phyloP scores from a whole-genome alignment of 371 early-diverging fungal genomes.

The Mucor velutinosus region DNA sequence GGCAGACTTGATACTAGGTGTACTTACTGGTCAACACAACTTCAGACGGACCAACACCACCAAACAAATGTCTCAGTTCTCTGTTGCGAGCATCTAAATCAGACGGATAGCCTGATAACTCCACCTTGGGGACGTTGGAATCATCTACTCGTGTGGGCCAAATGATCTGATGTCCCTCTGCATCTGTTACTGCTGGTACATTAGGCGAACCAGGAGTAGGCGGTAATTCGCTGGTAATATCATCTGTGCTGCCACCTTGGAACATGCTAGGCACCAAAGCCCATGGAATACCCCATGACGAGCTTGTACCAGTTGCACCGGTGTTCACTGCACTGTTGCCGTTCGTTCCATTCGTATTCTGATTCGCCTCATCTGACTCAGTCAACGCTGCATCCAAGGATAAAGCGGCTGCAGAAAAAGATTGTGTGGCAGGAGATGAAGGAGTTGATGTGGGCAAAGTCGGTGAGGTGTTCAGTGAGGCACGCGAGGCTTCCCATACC shows the following conservation, averaged over 20 bases:
- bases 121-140: conserved; percentile 27
- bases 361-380: neutral
- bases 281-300: conserved; percentile 57
- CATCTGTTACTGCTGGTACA: conserved; percentile 18
- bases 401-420: conserved; percentile 21
- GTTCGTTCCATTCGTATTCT: neutral
- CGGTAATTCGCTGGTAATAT: conserved; percentile 9
- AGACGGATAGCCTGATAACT: conserved; percentile 33
- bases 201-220: conserved; percentile 20
- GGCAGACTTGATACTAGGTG: neutral
- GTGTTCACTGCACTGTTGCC: neutral
- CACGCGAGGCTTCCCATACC: conserved; percentile 43
- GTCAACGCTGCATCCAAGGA: conserved; percentile 10
- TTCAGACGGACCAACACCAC: conserved; percentile 41
- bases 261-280: conserved; percentile 45
- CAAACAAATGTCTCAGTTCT: conserved; percentile 43
- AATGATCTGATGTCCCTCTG: conserved; percentile 42
- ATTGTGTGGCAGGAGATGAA: conserved; percentile 26
- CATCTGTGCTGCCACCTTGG: conserved; percentile 13
- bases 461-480: conserved; percentile 22
- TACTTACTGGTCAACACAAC: conserved; percentile 43
- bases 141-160: conserved; percentile 46
- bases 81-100: conserved; percentile 38
- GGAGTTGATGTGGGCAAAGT: conserved; percentile 25
- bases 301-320: neutral